Evolutionary conservation across 306 rosid genomes (phyloP), one percentile per base, ranked within the genome.

Genomic region (Mimosa pudica): DNA sequence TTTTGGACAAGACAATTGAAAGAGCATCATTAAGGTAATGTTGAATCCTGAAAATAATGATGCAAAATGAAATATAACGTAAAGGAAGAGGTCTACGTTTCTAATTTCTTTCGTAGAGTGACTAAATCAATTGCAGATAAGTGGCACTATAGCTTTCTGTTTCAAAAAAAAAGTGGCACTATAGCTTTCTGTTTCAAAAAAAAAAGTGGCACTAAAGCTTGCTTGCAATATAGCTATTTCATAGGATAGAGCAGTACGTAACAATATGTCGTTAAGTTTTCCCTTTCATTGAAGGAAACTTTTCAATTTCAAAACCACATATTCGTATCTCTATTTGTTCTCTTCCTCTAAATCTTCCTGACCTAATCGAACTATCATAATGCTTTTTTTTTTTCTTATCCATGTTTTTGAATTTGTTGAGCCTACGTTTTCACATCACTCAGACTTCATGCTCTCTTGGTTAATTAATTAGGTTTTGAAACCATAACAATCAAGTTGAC

Each of bases 261-360:
- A 41, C 6, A n/a, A 76, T 24, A 24, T 32, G 79, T 11, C 79
- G 79, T 76, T 76, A 76, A 63, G 79, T 33, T 63, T 63, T 76
- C 79, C 47, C 72, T 76, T 76, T 76, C 78, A 58, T 2, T 72
- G 57, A 74, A 45, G 14, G 7, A 3, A 60, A 42, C 78, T 42
- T 41, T 74, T 47, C 55, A 74, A 12, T 60, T 58, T 58, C 69
- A 36, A 62, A 24, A 11, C 55, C 78, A 58, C 70, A 74, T 41
- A 41, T 18, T 20, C 57, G 78, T 60, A 74, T 74, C 67, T 58
- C 70, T 58, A 41, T 74, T 74, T 44, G 70, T 55, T 74, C 18
- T 36, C 38, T 11, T 58, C 44, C 70, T 58, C 41, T 51, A 8
- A 60, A 55, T 5, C 57, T 74, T 57, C 69, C 70, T 12, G 44